These are phyloP conservation scores for Blepharisma undulans DNA, from an alignment of 169 alveolate species.

Conservation along the genomic window DNA sequence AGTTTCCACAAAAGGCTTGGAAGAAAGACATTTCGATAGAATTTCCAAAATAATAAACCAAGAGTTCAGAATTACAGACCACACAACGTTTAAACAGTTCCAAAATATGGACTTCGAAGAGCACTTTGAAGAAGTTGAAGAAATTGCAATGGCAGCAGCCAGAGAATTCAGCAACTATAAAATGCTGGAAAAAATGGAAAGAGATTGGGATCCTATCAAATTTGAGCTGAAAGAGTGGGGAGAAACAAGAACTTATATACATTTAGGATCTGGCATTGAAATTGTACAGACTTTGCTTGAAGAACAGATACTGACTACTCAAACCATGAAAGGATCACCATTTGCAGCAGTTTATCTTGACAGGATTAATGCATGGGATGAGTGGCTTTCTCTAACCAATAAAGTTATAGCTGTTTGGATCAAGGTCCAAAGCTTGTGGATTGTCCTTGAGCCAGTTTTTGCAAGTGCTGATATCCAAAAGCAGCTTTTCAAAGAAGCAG, in stretches of 20 bases:
- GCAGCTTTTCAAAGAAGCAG: constrained; percentile 87
- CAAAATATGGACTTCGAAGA: constrained; percentile 48
- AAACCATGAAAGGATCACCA: constrained; percentile 87
- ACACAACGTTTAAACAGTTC: constrained; percentile 58
- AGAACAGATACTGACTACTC: constrained; percentile 80
- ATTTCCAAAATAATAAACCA: constrained; percentile 79
- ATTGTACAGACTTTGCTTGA: constrained; percentile 73
- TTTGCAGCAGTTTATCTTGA: too few species aligned
- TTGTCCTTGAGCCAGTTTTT: constrained; percentile 92
- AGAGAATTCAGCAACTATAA: constrained; percentile 56
- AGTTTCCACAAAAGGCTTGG: constrained; percentile 85
- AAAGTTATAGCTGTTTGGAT: constrained; percentile 85
- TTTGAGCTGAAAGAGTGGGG: constrained; percentile 64
- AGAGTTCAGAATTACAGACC: constrained; percentile 46
- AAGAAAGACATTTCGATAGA: constrained; percentile 90
- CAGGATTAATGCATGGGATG: constrained; percentile 84
- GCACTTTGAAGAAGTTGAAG: constrained; percentile 56
- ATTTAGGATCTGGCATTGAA: constrained; percentile 76
- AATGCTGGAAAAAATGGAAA: constrained; percentile 59
- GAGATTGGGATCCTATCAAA: constrained; percentile 86
- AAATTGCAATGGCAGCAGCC: constrained; percentile 63
- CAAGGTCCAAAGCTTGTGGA: constrained; percentile 89
- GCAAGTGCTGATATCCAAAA: constrained; percentile 91
- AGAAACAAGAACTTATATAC: constrained; percentile 74
- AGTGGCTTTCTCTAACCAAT: constrained; percentile 67